Evolutionary conservation across 179 eudicot species (phyloP), one percentile per base, ranked within the genome.

Genomic region (Pouteria campechiana): DNA sequence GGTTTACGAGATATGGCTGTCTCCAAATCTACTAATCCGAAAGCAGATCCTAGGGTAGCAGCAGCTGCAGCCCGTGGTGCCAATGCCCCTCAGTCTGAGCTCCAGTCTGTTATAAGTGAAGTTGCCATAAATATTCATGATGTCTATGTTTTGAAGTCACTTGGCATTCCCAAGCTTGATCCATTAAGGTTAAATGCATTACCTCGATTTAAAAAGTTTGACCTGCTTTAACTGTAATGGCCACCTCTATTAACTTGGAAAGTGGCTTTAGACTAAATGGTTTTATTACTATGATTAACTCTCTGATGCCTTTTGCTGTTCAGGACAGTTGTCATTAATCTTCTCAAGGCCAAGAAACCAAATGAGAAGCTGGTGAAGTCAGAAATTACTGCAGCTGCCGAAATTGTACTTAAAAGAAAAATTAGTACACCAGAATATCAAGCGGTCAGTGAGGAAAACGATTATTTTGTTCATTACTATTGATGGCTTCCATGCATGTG

Each of bases 321-420:
- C 80, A 86, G 98, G 73, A 73, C 65, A 36, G 45, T 73, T 44
- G 78, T 90, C 13, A 68, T 90, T 56, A 74, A 71, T 52, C 84
- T 86, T 36, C 69, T 81, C 47, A 56, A 68, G 53, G 94, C 75
- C 23, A 68, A 57, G 48, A 76, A 78, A 28, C 80, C 84, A 2
- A 66, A 72, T 57, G 94, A 71, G 31, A 82, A 75, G 75, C 86
- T 90, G 43, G 86, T 69, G 61, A 86, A 70, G 68, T 67, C 84
- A 33, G 49, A 70, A 39, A 63, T 90, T 59, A 18, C 62, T 37
- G 90, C 70, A 69, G 98, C 96, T 72, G 81, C 84, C 42, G 76
- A 77, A 57, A 59, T 63, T 50, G 55, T 70, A 65, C 83, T 82
- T 44, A 55, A 56, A 24, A 74, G 58, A 58, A 83, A 82, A 27